Percentiles rank a stretch among this genome's conserved stretches.
Evolutionary conservation across 768 basidiomycete species (phyloP).

Genomic region (Leccinellum albellum): DNA sequence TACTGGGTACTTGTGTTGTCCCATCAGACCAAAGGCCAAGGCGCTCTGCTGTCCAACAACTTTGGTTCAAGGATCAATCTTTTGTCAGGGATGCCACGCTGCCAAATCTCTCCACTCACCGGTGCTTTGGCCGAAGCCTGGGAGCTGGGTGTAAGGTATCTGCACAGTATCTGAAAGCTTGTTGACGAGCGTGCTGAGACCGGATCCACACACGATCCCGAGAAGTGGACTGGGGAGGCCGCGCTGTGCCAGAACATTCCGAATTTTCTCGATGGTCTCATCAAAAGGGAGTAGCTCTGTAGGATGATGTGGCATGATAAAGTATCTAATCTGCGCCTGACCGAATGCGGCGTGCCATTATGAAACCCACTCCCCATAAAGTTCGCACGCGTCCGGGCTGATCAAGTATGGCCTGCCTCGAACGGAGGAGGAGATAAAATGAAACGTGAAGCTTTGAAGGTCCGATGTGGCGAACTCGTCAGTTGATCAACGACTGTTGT

Average conservation of each 20-base stretch:
- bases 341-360: no score
- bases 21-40: constrained; percentile 78
- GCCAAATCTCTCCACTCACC: constrained; percentile 40
- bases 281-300: constrained; percentile 23
- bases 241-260: constrained; percentile 20
- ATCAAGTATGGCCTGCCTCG: no score
- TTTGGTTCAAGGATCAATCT: constrained; percentile 24
- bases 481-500: no score
- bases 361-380: no score
- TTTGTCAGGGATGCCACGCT: not conserved
- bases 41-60: constrained; percentile 80
- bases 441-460: no score
- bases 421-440: no score
- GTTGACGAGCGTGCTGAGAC: constrained; percentile 70
- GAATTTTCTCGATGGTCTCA: constrained; percentile 28
- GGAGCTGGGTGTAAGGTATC: constrained; percentile 63
- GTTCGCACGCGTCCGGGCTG: no score
- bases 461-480: no score
- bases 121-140: constrained; percentile 75
- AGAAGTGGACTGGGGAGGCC: constrained; percentile 56
- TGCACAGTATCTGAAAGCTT: constrained; percentile 52
- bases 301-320: constrained; percentile 9
- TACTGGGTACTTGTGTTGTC: constrained; percentile 64
- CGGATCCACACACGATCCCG: constrained; percentile 86
- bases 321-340: no score